phyloP scores from a whole-genome alignment of 805 yeast genomes.

The Wickerhamomyces queroliae region DNA sequence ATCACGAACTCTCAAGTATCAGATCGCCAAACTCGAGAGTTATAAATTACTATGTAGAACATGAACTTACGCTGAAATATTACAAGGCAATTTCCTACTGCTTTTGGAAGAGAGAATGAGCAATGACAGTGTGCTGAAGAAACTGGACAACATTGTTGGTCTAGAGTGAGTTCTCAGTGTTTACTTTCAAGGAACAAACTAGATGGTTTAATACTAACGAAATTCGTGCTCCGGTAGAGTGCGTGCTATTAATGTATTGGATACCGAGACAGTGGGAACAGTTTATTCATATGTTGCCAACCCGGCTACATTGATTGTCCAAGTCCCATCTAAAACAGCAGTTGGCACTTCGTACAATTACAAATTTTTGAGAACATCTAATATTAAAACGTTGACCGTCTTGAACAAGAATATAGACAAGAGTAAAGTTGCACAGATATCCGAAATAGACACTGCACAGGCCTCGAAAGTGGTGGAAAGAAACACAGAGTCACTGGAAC shows the following conservation, averaged over 20 bases:
- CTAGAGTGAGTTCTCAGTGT: slow-evolving; percentile 5
- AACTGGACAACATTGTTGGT: slow-evolving; percentile 8
- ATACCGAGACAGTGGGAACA: slow-evolving; percentile 52
- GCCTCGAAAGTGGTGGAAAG: slow-evolving; percentile 11
- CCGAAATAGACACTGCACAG: slow-evolving; percentile 9
- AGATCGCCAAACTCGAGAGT: too few relatives aligned
- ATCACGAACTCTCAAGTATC: too few relatives aligned
- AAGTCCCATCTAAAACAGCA: slow-evolving; percentile 6
- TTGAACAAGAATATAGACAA: slow-evolving; percentile 31
- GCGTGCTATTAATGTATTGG: slow-evolving; percentile 53
- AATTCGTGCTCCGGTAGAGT: slow-evolving; percentile 32
- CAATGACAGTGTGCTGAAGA: slow-evolving; percentile 4
- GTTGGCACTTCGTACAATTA: slow-evolving; percentile 25
- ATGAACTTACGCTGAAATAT: too few relatives aligned
- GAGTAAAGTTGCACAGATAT: slow-evolving; percentile 11
- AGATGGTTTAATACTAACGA: slow-evolving; percentile 8
- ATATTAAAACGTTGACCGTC: slow-evolving; percentile 47
- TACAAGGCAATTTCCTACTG: too few relatives aligned
- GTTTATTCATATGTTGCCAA: slow-evolving; percentile 54
- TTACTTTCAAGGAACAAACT: background rate
- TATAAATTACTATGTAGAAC: too few relatives aligned
- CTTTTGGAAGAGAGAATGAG: too few relatives aligned
- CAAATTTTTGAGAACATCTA: slow-evolving; percentile 50
- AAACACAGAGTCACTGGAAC: slow-evolving; percentile 18
- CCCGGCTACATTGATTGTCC: slow-evolving; percentile 30